Percentiles rank a stretch among this genome's conserved stretches.
Evolutionary conservation across 2,329 filamentous ascomycete genomes (phyloP).

Genomic region (Aureobasidium namibiae): DNA sequence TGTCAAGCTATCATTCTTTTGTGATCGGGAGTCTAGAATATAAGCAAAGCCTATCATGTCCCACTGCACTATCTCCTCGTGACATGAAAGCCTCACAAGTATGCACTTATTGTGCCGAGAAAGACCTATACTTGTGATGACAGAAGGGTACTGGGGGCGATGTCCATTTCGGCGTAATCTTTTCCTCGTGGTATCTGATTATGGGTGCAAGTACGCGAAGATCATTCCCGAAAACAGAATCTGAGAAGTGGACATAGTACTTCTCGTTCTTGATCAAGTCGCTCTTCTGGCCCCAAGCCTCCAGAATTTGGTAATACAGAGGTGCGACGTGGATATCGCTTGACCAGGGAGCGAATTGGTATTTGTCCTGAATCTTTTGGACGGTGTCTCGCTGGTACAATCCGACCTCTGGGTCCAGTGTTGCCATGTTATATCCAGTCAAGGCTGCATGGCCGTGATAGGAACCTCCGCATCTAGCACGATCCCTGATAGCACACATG

Average conservation of each 20-base stretch:
- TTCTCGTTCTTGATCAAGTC: conserved; percentile 18
- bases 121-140: neutral
- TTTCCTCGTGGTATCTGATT: conserved; percentile 17
- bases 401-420: conserved; percentile 27
- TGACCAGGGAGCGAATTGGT: conserved; percentile 23
- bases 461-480: conserved; percentile 26
- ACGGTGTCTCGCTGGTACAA: conserved; percentile 24
- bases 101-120: neutral
- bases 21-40: too few species aligned
- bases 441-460: conserved; percentile 29
- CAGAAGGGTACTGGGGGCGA: neutral
- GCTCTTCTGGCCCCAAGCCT: conserved; percentile 22
- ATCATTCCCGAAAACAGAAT: conserved; percentile 20
- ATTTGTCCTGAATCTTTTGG: conserved; percentile 21
- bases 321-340: conserved; percentile 25
- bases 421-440: conserved; percentile 25
- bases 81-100: too few species aligned
- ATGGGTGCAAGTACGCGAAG: conserved; percentile 23
- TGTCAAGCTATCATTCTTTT: too few species aligned
- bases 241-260: conserved; percentile 15
- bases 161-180: neutral
- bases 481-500: conserved; percentile 25
- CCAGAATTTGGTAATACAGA: conserved; percentile 22
- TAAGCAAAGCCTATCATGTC: too few species aligned
- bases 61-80: too few species aligned